Evolutionary conservation across 2,329 filamentous ascomycete species (phyloP).

Genomic region (Colletotrichum echinochloae): DNA sequence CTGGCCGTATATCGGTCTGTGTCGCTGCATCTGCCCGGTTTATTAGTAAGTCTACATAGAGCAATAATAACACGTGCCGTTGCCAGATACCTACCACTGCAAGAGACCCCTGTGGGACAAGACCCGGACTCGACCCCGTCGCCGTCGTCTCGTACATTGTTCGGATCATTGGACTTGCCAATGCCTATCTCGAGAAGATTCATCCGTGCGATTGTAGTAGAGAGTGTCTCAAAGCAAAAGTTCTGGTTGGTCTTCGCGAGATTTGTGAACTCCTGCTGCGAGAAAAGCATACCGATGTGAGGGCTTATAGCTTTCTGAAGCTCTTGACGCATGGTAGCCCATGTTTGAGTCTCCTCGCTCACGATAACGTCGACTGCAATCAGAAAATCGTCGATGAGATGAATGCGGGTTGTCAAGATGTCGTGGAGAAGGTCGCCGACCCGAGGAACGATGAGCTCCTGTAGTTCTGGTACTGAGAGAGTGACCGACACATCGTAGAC

Average conservation of each 20-base stretch:
- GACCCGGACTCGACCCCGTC: no score
- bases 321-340: neutral
- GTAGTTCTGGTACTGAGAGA: neutral
- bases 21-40: neutral
- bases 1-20: neutral
- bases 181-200: neutral
- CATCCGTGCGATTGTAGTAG: slow-evolving; percentile 5
- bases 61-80: neutral
- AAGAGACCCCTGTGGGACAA: neutral
- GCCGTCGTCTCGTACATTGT: neutral
- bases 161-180: neutral
- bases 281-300: slow-evolving; percentile 21
- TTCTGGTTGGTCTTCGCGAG: neutral
- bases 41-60: neutral
- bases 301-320: slow-evolving; percentile 20
- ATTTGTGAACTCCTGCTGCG: slow-evolving; percentile 3
- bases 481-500: slow-evolving; percentile 2
- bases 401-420: slow-evolving; percentile 3
- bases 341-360: neutral
- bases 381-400: slow-evolving; percentile 22
- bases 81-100: neutral
- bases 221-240: slow-evolving; percentile 19
- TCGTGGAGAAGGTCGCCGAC: slow-evolving; percentile 4
- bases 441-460: neutral
- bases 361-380: slow-evolving; percentile 13